Conservation (phyloP, 805 yeast species). For the Jamesozyma jinghongensis region DNA sequence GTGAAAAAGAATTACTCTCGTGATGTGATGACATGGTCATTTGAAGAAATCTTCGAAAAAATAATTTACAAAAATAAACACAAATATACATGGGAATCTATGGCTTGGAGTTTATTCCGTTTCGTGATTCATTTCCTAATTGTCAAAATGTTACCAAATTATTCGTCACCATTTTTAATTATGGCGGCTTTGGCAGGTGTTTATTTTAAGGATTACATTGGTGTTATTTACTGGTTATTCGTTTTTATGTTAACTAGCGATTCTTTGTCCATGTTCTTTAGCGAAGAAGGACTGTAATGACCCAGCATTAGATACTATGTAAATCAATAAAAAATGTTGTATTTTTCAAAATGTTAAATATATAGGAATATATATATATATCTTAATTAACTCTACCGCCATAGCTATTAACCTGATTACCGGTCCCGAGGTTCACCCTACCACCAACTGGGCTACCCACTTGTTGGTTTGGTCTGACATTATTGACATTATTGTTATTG, state of each 20-base stretch:
- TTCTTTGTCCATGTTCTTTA: not conserved
- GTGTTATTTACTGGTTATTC: slow-evolving; percentile 12
- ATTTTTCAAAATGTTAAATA: not conserved
- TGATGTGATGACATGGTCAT: slow-evolving; percentile 32
- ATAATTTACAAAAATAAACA: slow-evolving; percentile 20
- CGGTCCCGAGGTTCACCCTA: slow-evolving; percentile 18
- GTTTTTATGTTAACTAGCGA: slow-evolving; percentile 6
- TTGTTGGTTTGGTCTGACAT: not conserved
- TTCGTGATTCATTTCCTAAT: slow-evolving; percentile 12
- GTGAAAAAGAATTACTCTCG: slow-evolving; percentile 30
- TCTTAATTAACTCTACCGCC: slow-evolving; percentile 16
- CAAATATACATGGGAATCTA: slow-evolving; percentile 27
- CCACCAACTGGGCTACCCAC: slow-evolving; percentile 16
- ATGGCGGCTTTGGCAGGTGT: slow-evolving; percentile 7
- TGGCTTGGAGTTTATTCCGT: slow-evolving; percentile 8
- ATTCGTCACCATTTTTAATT: slow-evolving; percentile 12
- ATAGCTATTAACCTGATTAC: slow-evolving; percentile 14
- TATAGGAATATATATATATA: not conserved
- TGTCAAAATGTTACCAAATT: slow-evolving; percentile 6
- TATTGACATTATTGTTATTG: not conserved
- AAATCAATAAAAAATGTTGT: not conserved
- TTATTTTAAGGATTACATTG: slow-evolving; percentile 8
- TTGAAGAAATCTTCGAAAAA: slow-evolving; percentile 31
- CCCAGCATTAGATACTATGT: not conserved
- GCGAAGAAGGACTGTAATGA: not conserved